Conservation (phyloP, 495 filamentous ascomycete genomes). For the Aspergillus biplanus region DNA sequence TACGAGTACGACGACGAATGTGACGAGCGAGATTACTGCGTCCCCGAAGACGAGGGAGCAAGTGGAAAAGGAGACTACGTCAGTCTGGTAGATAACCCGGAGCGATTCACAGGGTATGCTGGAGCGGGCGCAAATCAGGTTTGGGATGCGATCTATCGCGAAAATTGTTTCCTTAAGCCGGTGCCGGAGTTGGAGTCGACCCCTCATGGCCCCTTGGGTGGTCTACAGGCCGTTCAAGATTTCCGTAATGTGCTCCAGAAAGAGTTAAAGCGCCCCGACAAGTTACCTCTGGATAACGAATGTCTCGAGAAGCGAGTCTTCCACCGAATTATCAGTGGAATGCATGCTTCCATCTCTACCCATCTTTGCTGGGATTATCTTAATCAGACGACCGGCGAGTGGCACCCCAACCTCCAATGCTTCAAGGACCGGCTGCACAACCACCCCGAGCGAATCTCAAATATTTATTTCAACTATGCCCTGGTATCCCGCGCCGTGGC, state of each 20-base stretch:
- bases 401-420: slow-evolving; percentile 90
- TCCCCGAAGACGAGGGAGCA: slow-evolving; percentile 91
- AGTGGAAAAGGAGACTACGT: slow-evolving; percentile 93
- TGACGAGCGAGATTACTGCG: slow-evolving; percentile 95
- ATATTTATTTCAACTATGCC: slow-evolving; percentile 99
- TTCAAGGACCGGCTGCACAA: slow-evolving; percentile 82
- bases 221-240: slow-evolving; percentile 73
- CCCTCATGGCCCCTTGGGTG: slow-evolving; percentile 27
- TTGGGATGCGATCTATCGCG: slow-evolving; percentile 95
- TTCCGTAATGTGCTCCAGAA: slow-evolving; percentile 81
- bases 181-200: slow-evolving; percentile 46
- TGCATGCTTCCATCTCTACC: slow-evolving; percentile 96
- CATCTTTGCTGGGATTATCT: slow-evolving; percentile 97
- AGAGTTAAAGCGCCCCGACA: slow-evolving; percentile 67
- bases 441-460: slow-evolving; percentile 89
- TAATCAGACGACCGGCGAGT: slow-evolving; percentile 92
- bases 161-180: slow-evolving; percentile 91
- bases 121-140: slow-evolving; percentile 82
- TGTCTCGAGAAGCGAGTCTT: slow-evolving; percentile 98
- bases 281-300: slow-evolving; percentile 79
- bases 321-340: slow-evolving; percentile 90
- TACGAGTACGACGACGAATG: slow-evolving; percentile 98
- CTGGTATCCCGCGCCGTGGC: slow-evolving; percentile 85
- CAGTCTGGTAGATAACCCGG: slow-evolving; percentile 88
- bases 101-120: slow-evolving; percentile 92